Evolutionary conservation across 257 asterid species (phyloP).

Genomic region (Cordia subcordata): DNA sequence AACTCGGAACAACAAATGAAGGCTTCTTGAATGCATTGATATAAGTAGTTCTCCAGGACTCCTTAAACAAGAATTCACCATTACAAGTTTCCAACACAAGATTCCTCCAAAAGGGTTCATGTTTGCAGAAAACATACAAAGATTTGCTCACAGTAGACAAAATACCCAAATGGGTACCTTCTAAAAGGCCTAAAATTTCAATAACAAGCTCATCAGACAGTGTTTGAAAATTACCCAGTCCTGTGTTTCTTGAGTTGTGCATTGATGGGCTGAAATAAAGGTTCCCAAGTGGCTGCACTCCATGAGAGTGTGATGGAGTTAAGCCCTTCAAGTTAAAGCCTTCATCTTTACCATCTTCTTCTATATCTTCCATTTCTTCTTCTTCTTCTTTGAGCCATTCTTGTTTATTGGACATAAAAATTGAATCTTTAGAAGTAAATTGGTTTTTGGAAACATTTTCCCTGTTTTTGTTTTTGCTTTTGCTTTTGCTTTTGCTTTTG

Average conservation of each 20-base stretch:
- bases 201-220: conserved; percentile 87
- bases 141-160: conserved; percentile 82
- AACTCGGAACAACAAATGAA: conserved; percentile 25
- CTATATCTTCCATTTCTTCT: conserved; percentile 15
- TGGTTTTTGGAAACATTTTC: conserved; percentile 21
- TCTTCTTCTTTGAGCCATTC: conserved; percentile 17
- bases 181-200: conserved; percentile 68
- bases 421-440: conserved; percentile 15
- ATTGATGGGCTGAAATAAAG: conserved; percentile 58
- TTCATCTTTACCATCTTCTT: conserved; percentile 37
- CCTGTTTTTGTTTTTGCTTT: conserved; percentile 9
- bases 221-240: conserved; percentile 66
- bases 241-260: conserved; percentile 62
- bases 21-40: conserved; percentile 17
- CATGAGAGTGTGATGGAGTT: conserved; percentile 52
- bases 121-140: conserved; percentile 84
- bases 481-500: conserved; percentile 20
- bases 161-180: conserved; percentile 60
- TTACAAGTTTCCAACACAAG: conserved; percentile 56
- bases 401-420: conserved; percentile 19
- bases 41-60: conserved; percentile 69
- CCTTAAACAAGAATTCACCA: conserved; percentile 56
- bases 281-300: conserved; percentile 91
- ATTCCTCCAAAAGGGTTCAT: conserved; percentile 92
- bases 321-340: conserved; percentile 69